Percentiles rank a stretch among this genome's conserved stretches.
Conservation (phyloP, 2,329 filamentous ascomycete species). For the Fusarium papillatum region DNA sequence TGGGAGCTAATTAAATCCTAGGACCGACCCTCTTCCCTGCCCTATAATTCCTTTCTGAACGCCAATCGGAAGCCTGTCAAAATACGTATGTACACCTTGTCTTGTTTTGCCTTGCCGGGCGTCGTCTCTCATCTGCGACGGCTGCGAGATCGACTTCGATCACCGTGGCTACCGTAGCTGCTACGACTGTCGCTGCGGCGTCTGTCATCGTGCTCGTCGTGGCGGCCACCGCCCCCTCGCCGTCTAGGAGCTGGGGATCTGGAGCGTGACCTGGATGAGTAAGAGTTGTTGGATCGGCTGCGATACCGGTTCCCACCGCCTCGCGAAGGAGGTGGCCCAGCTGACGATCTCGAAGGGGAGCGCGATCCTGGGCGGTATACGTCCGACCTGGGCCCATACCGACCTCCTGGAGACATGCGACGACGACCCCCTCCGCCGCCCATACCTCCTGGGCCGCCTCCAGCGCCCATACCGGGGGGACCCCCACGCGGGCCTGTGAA, state of each 20-base stretch:
- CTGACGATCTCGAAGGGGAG: constrained; percentile 61
- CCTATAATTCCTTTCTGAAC: constrained; percentile 28
- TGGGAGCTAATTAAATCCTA: constrained; percentile 36
- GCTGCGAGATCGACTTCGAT: constrained; percentile 57
- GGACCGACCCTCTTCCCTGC: constrained; percentile 3
- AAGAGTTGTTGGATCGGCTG: constrained; percentile 59
- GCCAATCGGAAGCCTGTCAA: constrained; percentile 37
- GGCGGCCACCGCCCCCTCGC: constrained; percentile 46
- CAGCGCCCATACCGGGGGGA: constrained; percentile 39
- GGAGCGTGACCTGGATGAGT: constrained; percentile 64
- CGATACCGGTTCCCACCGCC: constrained; percentile 56
- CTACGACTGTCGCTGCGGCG: constrained; percentile 63
- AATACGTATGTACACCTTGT: constrained; percentile 11
- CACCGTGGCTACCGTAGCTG: constrained; percentile 60
- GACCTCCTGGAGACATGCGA: constrained; percentile 50
- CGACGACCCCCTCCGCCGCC: constrained; percentile 54
- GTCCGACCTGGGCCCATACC: constrained; percentile 62
- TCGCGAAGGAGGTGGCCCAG: constrained; percentile 53
- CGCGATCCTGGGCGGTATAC: constrained; percentile 73
- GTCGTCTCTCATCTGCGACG: constrained; percentile 47
- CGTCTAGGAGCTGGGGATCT: constrained; percentile 54
- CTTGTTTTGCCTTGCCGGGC: constrained; percentile 18
- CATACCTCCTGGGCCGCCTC: constrained; percentile 44
- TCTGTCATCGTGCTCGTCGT: constrained; percentile 50
- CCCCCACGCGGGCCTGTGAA: constrained; percentile 50